Evolutionary conservation across 495 filamentous ascomycete genomes (phyloP), one percentile per base, ranked within the genome.

Genomic region (Aspergillus avenaceus): DNA sequence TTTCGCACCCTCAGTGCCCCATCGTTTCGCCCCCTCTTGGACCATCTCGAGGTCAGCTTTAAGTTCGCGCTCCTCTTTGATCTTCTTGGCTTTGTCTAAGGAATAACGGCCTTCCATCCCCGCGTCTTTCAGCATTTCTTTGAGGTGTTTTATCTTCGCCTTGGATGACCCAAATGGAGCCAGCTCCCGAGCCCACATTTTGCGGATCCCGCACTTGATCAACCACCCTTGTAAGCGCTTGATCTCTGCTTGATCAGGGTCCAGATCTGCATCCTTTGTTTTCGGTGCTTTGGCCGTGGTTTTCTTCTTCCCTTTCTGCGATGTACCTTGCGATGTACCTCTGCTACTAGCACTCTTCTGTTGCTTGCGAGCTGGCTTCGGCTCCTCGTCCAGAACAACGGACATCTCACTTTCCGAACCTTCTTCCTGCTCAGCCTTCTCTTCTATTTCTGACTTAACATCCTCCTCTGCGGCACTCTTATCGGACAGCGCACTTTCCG

Each of bases 101-200:
- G 89, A 95, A 68, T 87, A 95, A 21, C 91, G 80, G 0, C 92
- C 92, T 6, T 79, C 81, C 86, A 98, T 96, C 3, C 93, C 95
- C 21, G 82, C 75, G 7, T 93, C 88, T 21, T 75, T 74, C 26
- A 98, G 76, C 80, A 95, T 84, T 3, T 65, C 64, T 58, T 81
- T 89, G 12, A 97, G 79, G 65, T 95, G 90, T 47, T 71, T 70
- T 50, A 97, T 90, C 73, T 96, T 97, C 8, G 79, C 88, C 56
- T 84, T 87, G 12, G 79, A 63, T 22, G 85, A 88, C 38, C 83
- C 85, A 61, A 82, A 86, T 53, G 88, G 85, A 50, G 77, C 76
- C 43, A 98, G 77, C 69, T 96, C 89, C 48, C 84, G 81, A 29
- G 74, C 75, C 93, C 95, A 98, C 54, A 97, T 79, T 62, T 97